These are phyloP conservation scores for Arachis stenosperma DNA, from an alignment of 306 rosid species.

Conservation along the genomic window DNA sequence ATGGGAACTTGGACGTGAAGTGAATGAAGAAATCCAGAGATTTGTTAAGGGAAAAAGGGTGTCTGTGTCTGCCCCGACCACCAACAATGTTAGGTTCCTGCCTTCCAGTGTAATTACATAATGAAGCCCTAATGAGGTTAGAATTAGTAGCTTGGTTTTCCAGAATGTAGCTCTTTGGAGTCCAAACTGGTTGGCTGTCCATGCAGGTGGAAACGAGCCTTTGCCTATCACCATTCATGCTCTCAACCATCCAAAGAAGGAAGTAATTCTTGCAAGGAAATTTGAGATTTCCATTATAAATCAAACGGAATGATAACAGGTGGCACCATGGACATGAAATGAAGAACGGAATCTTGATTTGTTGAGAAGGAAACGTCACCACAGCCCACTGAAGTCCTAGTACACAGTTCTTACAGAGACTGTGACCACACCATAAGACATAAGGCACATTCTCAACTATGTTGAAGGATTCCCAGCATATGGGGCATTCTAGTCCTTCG, in stretches of 20 bases:
- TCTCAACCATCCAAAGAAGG: conserved; percentile 96
- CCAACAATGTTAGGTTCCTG: conserved; percentile 44
- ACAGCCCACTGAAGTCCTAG: conserved; percentile 91
- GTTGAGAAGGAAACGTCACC: conserved; percentile 69
- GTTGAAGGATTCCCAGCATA: conserved; percentile 93
- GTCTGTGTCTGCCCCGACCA: conserved; percentile 45
- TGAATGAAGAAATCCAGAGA: conserved; percentile 79
- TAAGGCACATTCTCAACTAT: conserved; percentile 94
- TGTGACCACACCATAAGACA: conserved; percentile 96
- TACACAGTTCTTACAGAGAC: conserved; percentile 84
- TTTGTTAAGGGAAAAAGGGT: conserved; percentile 56
- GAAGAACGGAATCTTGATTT: conserved; percentile 67
- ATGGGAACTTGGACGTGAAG: conserved; percentile 79
- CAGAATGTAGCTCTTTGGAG: conserved; percentile 47
- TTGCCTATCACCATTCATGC: conserved; percentile 75
- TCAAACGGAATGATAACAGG: conserved; percentile 63
- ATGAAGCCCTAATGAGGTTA: conserved; percentile 56
- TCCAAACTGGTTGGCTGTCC: conserved; percentile 55
- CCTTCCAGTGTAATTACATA: conserved; percentile 41
- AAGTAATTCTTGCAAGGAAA: conserved; percentile 85
- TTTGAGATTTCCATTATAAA: conserved; percentile 75
- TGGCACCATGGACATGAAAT: conserved; percentile 95
- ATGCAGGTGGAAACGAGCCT: conserved; percentile 50
- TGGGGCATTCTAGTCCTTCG: conserved; percentile 90
- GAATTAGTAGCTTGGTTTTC: conserved; percentile 54